A percentile compares a stretch with the other conserved stretches of the same genome.
phyloP scores from a whole-genome alignment of 352 stramenopile genomes.

The Globisporangium barbulae region DNA sequence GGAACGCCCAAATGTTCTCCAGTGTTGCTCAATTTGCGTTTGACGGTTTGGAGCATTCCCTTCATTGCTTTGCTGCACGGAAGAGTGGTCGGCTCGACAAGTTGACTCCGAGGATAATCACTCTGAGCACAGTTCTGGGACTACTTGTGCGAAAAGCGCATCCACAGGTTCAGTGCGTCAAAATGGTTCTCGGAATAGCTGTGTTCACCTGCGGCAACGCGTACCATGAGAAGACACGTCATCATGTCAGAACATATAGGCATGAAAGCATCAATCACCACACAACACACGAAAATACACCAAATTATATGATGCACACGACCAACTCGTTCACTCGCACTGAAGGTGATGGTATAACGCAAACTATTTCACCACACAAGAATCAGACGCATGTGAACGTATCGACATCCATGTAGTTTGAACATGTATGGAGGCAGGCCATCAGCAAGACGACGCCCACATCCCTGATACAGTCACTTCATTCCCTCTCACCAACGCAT shows the following conservation, averaged over 20 bases:
- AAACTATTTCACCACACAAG: neutral
- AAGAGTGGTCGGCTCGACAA: conserved; percentile 15
- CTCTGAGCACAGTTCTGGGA: conserved; percentile 9
- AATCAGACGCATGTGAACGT: too few relatives aligned
- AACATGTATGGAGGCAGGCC: too few relatives aligned
- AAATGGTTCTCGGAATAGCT: conserved; percentile 5
- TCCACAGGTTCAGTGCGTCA: conserved; percentile 9
- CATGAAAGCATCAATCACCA: neutral
- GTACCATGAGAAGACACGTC: conserved; percentile 6
- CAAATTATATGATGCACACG: neutral
- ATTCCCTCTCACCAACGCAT: neutral
- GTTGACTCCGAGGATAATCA: conserved; percentile 14
- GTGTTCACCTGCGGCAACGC: neutral
- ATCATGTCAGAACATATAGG: neutral
- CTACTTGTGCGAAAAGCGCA: conserved; percentile 14
- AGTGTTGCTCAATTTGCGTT: conserved; percentile 86
- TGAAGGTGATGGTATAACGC: neutral
- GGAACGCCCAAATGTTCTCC: conserved; percentile 54
- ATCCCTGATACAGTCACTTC: neutral
- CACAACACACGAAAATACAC: neutral
- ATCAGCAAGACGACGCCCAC: too few relatives aligned
- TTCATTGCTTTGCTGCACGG: conserved; percentile 61
- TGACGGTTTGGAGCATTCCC: conserved; percentile 88
- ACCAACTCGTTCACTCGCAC: neutral
- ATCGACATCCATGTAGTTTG: too few relatives aligned